These are phyloP conservation scores for Apostasia shenzhenica DNA, from an alignment of 106 monocot species.

Conservation along the genomic window DNA sequence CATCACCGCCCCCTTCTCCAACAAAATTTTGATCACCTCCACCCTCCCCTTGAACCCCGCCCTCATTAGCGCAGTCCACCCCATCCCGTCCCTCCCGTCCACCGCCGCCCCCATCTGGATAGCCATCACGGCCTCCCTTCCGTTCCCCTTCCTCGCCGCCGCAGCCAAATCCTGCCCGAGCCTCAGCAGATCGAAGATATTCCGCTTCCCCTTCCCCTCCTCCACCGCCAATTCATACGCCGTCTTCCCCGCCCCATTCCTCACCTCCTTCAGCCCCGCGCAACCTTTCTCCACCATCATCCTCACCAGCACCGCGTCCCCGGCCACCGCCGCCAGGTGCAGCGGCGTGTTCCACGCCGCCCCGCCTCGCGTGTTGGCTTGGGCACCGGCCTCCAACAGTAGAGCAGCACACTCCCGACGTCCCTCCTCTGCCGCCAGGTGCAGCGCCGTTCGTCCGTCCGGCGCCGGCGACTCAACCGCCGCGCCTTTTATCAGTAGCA, in stretches of 20 bases:
- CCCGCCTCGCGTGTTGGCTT: conserved; percentile 20
- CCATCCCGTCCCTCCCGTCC: conserved; percentile 31
- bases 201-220: conserved; percentile 14
- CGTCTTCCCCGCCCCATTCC: conserved; percentile 27
- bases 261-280: conserved; percentile 21
- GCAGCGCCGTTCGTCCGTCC: conserved; percentile 40
- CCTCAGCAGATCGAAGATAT: conserved; percentile 21
- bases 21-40: conserved; percentile 17
- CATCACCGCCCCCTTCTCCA: conserved; percentile 30
- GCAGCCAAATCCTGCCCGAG: conserved; percentile 16
- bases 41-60: conserved; percentile 43
- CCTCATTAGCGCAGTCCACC: conserved; percentile 53
- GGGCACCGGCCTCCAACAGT: conserved; percentile 22
- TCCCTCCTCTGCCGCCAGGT: conserved; percentile 25
- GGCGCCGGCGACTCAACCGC: conserved; percentile 13
- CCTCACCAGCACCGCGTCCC: conserved; percentile 29
- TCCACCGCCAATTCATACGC: conserved; percentile 38
- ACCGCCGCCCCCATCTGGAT: conserved; percentile 29
- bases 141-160: conserved; percentile 38
- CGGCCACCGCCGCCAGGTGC: conserved; percentile 31
- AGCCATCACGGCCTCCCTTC: conserved; percentile 1
- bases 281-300: conserved; percentile 16
- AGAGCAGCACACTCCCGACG: conserved; percentile 20
- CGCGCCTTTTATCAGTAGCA: conserved; percentile 29
- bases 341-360: conserved; percentile 30